Conservation (phyloP, 768 basidiomycete species). For the Mycena filopes region DNA sequence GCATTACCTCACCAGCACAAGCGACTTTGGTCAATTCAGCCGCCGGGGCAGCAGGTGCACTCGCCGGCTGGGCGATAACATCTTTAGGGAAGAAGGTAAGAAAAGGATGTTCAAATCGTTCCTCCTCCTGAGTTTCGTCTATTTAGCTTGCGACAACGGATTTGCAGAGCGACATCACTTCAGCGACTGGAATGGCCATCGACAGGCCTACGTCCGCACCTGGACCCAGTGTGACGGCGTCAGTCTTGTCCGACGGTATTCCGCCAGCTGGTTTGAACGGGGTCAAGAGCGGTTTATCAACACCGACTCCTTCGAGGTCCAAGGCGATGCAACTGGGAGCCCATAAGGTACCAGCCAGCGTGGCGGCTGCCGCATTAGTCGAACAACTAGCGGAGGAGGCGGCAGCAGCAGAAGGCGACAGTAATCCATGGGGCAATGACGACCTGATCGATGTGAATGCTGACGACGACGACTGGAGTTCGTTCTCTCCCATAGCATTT, state of each 20-base stretch:
- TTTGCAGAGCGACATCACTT: constrained; percentile 73
- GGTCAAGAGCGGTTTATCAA: constrained; percentile 19
- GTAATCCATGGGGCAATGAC: constrained; percentile 74
- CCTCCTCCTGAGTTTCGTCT: constrained; percentile 12
- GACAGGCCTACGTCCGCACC: constrained; percentile 59
- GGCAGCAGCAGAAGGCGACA: constrained; percentile 52
- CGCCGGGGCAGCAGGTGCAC: constrained; percentile 88
- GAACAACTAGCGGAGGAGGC: constrained; percentile 70
- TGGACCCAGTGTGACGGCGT: constrained; percentile 36
- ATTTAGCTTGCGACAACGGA: constrained; percentile 76
- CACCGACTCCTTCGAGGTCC: constrained; percentile 46
- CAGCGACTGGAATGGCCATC: constrained; percentile 40
- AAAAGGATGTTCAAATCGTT: background rate
- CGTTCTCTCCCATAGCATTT: constrained; percentile 38
- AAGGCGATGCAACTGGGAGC: constrained; percentile 80
- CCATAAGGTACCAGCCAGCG: constrained; percentile 54
- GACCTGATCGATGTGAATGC: constrained; percentile 95
- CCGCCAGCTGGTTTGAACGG: constrained; percentile 8
- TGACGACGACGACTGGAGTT: constrained; percentile 95
- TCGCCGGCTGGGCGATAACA: constrained; percentile 97
- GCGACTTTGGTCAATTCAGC: constrained; percentile 82
- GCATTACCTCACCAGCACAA: constrained; percentile 45
- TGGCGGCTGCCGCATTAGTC: constrained; percentile 51
- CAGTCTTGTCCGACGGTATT: background rate
- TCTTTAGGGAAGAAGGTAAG: constrained; percentile 84